phyloP scores from a whole-genome alignment of 163 green algal genomes.

The Prototheca wickerhamii region DNA sequence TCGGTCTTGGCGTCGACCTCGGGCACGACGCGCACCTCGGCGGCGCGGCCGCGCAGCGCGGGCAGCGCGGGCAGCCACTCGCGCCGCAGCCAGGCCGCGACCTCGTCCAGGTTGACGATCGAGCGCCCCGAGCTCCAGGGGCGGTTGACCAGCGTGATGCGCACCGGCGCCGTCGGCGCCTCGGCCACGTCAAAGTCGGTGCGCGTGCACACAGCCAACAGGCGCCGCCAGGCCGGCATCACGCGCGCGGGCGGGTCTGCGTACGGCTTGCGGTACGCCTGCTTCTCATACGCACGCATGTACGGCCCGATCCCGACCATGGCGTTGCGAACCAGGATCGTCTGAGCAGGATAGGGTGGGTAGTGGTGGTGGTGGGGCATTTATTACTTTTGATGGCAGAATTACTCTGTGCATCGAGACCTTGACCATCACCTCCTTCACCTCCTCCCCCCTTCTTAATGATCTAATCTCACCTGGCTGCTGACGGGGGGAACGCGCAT shows the following conservation, averaged over 20 bases:
- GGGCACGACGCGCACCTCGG: neutral
- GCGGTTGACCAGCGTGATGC: conserved; percentile 11
- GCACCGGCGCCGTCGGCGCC: neutral
- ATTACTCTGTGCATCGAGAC: neutral
- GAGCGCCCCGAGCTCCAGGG: conserved; percentile 1
- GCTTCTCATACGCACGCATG: conserved; percentile 13
- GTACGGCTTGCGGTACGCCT: neutral
- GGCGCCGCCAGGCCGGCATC: neutral
- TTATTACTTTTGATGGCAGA: neutral
- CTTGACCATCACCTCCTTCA: neutral
- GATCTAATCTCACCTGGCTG: neutral
- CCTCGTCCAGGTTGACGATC: conserved; percentile 9
- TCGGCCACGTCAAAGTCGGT: neutral
- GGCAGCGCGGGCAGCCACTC: conserved; percentile 4
- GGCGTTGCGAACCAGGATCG: neutral
- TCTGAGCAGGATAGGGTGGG: neutral
- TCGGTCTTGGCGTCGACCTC: neutral
- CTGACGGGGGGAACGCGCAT: neutral
- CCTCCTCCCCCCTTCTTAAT: neutral
- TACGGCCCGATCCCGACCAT: conserved; percentile 9
- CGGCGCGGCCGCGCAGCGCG: neutral
- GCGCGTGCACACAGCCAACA: conserved; percentile 5
- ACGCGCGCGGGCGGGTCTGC: neutral
- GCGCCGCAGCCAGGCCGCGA: neutral
- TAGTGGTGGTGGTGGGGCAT: neutral